Percentiles rank a stretch among this genome's conserved stretches.
These are phyloP conservation scores for Irpex sp. DNA, from an alignment of 1,284 basidiomycete species.

Conservation along the genomic window DNA sequence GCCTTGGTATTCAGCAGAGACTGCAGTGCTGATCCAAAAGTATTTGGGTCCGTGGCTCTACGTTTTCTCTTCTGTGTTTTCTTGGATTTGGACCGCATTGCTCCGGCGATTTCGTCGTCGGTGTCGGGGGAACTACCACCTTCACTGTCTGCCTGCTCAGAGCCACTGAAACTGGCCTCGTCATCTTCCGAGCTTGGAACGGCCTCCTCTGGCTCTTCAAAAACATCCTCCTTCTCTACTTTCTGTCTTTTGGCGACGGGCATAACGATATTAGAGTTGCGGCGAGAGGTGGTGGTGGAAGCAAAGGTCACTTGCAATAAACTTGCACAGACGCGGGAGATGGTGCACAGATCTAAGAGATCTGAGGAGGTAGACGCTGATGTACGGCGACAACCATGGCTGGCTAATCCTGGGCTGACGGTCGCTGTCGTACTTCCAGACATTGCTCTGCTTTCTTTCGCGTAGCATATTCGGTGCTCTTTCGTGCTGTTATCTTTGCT, in stretches of 20 bases:
- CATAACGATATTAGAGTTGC: conserved; percentile 14
- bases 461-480: not conserved
- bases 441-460: not conserved
- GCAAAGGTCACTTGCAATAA: conserved; percentile 1
- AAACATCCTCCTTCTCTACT: conserved; percentile 14
- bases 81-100: conserved; percentile 59
- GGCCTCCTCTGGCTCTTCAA: conserved; percentile 11
- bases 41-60: conserved; percentile 68
- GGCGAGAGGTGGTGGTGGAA: conserved; percentile 5
- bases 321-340: not conserved
- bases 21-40: conserved; percentile 71
- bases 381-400: not conserved
- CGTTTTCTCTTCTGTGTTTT: conserved; percentile 79
- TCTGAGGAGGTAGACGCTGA: not conserved
- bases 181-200: conserved; percentile 14
- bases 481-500: not conserved
- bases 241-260: conserved; percentile 27
- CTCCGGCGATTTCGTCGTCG: conserved; percentile 57
- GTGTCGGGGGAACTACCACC: conserved; percentile 40
- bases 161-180: conserved; percentile 26
- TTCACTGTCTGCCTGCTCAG: conserved; percentile 17
- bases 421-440: not conserved
- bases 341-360: not conserved
- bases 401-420: not conserved
- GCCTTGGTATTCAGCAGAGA: conserved; percentile 63